These are phyloP conservation scores for Drechslera avenae DNA, from an alignment of 2,329 filamentous ascomycete genomes.

Conservation along the genomic window DNA sequence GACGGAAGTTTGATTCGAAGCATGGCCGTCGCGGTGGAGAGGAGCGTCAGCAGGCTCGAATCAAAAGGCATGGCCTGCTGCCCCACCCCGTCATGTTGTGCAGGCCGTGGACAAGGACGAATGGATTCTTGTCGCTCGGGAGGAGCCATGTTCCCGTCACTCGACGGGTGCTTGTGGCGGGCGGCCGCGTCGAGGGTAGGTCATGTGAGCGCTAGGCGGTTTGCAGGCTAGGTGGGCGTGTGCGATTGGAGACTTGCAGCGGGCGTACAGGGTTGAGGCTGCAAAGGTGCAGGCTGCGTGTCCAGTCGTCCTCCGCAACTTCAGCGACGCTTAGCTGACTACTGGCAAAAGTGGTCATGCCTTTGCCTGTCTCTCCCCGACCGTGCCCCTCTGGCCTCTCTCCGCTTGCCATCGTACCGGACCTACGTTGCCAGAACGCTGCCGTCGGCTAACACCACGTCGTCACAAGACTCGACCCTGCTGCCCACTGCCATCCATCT, in stretches of 20 bases:
- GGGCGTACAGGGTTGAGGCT: constrained; percentile 25
- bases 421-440: constrained; percentile 29
- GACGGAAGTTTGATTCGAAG: constrained; percentile 30
- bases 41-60: constrained; percentile 30
- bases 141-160: constrained; percentile 35
- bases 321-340: constrained; percentile 46
- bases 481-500: constrained; percentile 27
- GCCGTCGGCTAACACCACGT: constrained; percentile 35
- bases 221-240: constrained; percentile 13
- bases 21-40: constrained; percentile 28
- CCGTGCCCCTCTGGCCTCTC: constrained; percentile 39
- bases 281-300: constrained; percentile 39
- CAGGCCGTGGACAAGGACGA: constrained; percentile 32
- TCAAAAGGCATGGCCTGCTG: constrained; percentile 23
- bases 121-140: constrained; percentile 43
- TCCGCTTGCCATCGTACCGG: constrained; percentile 26
- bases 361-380: constrained; percentile 38
- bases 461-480: constrained; percentile 27
- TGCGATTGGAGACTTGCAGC: constrained; percentile 27
- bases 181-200: constrained; percentile 25
- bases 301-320: constrained; percentile 42
- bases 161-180: constrained; percentile 14
- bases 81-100: constrained; percentile 29
- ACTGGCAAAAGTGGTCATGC: constrained; percentile 42
- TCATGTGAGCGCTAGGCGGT: constrained; percentile 36